These are phyloP conservation scores for Haberlea rhodopensis DNA, from an alignment of 257 asterid genomes.

Conservation along the genomic window DNA sequence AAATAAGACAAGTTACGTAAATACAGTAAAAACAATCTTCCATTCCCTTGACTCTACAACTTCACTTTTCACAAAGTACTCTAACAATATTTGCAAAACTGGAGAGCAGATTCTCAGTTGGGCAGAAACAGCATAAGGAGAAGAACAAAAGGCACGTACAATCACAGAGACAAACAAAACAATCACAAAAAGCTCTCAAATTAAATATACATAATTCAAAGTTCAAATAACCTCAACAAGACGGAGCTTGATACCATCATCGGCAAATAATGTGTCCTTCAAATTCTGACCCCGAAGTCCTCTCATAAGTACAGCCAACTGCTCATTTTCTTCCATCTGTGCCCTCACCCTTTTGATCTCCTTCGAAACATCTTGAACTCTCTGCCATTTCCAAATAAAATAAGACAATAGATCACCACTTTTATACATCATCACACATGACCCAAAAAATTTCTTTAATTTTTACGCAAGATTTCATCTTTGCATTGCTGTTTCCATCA, in stretches of 20 bases:
- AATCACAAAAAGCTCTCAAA: constrained; percentile 6
- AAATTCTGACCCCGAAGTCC: constrained; percentile 97
- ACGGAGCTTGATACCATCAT: constrained; percentile 75
- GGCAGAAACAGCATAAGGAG: neutral
- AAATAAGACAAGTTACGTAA: neutral
- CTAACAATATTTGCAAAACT: neutral
- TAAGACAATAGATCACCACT: constrained; percentile 11
- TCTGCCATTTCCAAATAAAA: constrained; percentile 52
- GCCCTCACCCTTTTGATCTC: constrained; percentile 96
- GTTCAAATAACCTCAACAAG: constrained; percentile 68
- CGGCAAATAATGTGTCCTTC: constrained; percentile 78
- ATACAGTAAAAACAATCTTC: neutral
- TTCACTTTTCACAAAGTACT: neutral
- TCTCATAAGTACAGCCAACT: constrained; percentile 80
- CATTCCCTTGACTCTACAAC: neutral
- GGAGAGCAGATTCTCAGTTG: neutral
- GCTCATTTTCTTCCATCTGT: constrained; percentile 96
- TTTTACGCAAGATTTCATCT: neutral
- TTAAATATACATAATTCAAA: constrained; percentile 12
- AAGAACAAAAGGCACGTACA: neutral
- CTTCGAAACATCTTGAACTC: constrained; percentile 84
- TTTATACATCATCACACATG: constrained; percentile 16
- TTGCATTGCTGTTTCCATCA: neutral
- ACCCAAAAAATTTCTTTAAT: neutral
- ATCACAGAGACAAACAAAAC: neutral